Percentiles rank a stretch among this genome's conserved stretches.
Conservation (phyloP, 23 red algal species). For the Gracilaria gracilis region DNA sequence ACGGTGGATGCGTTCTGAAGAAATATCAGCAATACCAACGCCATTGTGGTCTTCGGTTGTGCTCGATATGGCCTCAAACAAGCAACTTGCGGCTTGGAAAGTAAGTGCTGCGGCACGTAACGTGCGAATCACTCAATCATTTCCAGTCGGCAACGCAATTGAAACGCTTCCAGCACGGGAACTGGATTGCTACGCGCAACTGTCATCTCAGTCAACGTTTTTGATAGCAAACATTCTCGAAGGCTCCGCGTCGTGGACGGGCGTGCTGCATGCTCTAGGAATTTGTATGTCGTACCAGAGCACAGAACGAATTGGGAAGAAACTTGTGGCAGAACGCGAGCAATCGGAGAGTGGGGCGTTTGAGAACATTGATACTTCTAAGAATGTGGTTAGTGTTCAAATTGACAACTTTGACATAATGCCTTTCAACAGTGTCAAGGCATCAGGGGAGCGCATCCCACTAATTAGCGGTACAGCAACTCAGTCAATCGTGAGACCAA, state of each 20-base stretch:
- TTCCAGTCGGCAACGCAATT: too few species aligned
- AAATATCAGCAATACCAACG: too few species aligned
- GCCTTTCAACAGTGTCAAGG: constrained; percentile 12
- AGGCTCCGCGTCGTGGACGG: constrained; percentile 13
- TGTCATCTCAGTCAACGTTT: too few species aligned
- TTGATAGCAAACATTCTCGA: constrained; percentile 16
- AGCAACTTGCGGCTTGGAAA: too few species aligned
- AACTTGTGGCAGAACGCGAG: constrained; percentile 2
- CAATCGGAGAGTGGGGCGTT: constrained; percentile 7
- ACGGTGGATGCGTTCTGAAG: too few species aligned
- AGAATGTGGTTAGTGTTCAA: constrained; percentile 5
- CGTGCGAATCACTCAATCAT: too few species aligned
- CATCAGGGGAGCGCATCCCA: not conserved
- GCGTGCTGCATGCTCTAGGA: constrained; percentile 9
- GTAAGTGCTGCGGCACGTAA: too few species aligned
- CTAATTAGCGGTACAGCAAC: constrained; percentile 8
- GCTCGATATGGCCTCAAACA: too few species aligned
- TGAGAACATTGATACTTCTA: not conserved
- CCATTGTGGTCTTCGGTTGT: too few species aligned
- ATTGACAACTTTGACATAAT: constrained; percentile 26
- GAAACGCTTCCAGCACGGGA: too few species aligned
- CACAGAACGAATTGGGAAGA: not conserved
- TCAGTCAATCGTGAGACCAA: not conserved
- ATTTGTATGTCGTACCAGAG: not conserved
- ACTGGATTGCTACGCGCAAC: too few species aligned